Conservation (phyloP, 164 flowering plant species). For the Vitis rupestris region DNA sequence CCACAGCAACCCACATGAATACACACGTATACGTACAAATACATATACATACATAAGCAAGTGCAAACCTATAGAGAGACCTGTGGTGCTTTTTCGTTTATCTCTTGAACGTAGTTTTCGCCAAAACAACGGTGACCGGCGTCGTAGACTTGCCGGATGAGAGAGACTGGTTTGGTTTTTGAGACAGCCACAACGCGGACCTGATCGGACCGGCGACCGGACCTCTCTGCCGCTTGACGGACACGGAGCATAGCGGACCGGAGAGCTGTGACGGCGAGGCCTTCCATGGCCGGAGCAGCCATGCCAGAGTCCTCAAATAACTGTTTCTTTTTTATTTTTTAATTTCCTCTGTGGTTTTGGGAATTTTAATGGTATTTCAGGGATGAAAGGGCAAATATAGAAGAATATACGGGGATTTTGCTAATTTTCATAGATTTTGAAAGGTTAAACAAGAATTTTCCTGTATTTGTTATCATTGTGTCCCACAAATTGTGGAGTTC, state of each 20-base stretch:
- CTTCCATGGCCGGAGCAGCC: conserved; percentile 43
- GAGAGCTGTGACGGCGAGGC: conserved; percentile 61
- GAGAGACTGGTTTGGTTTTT: conserved; percentile 87
- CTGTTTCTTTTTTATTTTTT: too few species aligned
- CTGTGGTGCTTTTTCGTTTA: conserved; percentile 89
- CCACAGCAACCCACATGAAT: too few species aligned
- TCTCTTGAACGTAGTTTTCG: conserved; percentile 92
- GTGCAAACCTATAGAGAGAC: conserved; percentile 19
- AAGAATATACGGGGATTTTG: too few species aligned
- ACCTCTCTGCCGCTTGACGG: conserved; percentile 65
- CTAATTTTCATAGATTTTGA: too few species aligned
- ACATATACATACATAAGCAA: too few species aligned
- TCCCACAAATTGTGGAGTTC: too few species aligned
- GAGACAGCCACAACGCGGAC: conserved; percentile 77
- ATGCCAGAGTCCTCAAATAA: conserved; percentile 10
- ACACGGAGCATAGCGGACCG: conserved; percentile 71
- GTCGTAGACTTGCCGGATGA: conserved; percentile 77
- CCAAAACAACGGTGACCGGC: conserved; percentile 96
- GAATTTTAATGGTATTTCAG: too few species aligned
- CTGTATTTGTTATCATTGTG: too few species aligned
- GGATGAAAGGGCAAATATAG: too few species aligned
- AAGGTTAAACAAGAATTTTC: too few species aligned
- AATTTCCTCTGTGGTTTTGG: too few species aligned
- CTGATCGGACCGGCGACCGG: conserved; percentile 52
- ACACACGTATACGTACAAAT: too few species aligned